These are phyloP conservation scores for Carnegiea gigantea DNA, from an alignment of 179 eudicot genomes.

Conservation along the genomic window DNA sequence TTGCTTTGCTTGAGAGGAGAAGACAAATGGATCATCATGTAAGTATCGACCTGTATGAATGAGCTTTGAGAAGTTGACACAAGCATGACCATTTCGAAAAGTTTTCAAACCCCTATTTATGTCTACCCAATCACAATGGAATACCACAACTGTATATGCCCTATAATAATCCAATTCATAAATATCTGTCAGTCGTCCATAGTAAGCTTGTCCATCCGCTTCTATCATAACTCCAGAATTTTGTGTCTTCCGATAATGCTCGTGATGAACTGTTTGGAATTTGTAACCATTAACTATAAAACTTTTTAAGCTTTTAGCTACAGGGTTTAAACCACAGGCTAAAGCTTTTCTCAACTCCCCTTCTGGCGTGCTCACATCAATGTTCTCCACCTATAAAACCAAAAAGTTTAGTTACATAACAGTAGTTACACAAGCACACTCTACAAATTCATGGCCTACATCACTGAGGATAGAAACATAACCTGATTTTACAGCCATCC, in stretches of 20 bases:
- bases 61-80: conserved; percentile 2
- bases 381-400: background rate
- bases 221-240: conserved; percentile 10
- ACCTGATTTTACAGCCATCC: too few species aligned
- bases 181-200: background rate
- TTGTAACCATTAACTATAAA: background rate
- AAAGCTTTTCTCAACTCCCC: background rate
- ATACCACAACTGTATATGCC: background rate
- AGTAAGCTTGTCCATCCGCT: conserved; percentile 9
- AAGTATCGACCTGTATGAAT: background rate
- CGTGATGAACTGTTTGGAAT: background rate
- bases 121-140: conserved; percentile 7
- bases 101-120: background rate
- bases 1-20: background rate
- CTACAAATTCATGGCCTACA: too few species aligned
- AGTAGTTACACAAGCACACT: too few species aligned
- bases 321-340: background rate
- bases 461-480: too few species aligned
- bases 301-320: background rate
- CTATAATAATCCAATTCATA: background rate
- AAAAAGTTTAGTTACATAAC: background rate
- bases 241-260: background rate
- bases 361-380: background rate
- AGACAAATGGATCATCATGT: background rate
- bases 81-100: background rate